Conservation (phyloP, 2,329 filamentous ascomycete species). For the Aspergillus fijiensis region DNA sequence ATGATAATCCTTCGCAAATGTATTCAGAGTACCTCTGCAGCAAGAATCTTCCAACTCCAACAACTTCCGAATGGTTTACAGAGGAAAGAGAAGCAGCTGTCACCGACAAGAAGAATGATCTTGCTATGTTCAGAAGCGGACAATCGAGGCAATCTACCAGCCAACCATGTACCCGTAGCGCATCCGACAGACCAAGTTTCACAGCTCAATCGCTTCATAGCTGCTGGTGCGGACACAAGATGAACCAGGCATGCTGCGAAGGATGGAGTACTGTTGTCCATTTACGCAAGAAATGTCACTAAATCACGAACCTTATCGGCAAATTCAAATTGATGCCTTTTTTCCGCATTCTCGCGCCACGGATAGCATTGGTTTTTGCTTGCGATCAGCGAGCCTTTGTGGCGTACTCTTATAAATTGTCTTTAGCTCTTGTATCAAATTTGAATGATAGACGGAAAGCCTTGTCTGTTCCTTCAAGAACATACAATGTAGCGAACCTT, state of each 20-base stretch:
- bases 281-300: constrained; percentile 59
- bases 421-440: background rate
- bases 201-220: constrained; percentile 55
- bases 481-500: background rate
- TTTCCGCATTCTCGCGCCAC: background rate
- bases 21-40: constrained; percentile 38
- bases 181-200: background rate
- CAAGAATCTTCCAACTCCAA: constrained; percentile 11
- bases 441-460: background rate
- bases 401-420: background rate
- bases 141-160: background rate
- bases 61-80: background rate
- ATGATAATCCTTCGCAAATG: constrained; percentile 42
- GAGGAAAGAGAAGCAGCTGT: background rate
- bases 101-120: background rate
- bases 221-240: constrained; percentile 70
- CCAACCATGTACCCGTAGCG: background rate
- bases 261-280: constrained; percentile 68
- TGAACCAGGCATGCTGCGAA: constrained; percentile 68
- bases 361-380: background rate
- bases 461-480: background rate
- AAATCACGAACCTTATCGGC: background rate
- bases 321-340: background rate
- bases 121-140: background rate
- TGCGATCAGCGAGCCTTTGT: background rate